Conservation (phyloP, 2,329 filamentous ascomycete species). For the Zymoseptoria brevis region DNA sequence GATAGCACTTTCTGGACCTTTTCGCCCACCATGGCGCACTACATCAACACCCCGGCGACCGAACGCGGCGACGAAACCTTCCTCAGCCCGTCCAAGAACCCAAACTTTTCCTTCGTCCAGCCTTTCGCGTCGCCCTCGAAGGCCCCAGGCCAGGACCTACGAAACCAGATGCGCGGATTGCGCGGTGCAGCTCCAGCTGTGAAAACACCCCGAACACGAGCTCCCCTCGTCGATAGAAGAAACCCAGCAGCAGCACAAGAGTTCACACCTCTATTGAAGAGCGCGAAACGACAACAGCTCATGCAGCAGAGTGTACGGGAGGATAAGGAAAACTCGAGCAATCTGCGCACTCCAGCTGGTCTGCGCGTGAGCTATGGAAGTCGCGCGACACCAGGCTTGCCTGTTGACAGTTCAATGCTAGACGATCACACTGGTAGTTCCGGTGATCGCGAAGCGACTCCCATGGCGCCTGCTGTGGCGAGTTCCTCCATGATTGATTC, state of each 20-base stretch:
- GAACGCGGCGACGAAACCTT: slow-evolving; percentile 78
- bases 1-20: background rate
- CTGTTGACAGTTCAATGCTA: slow-evolving; percentile 67
- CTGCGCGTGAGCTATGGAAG: slow-evolving; percentile 53
- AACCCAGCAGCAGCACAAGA: slow-evolving; percentile 57
- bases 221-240: slow-evolving; percentile 61
- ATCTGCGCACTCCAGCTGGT: slow-evolving; percentile 58
- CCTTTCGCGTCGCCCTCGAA: slow-evolving; percentile 78
- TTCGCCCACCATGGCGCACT: slow-evolving; percentile 35
- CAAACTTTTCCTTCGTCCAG: slow-evolving; percentile 79
- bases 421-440: slow-evolving; percentile 55
- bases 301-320: slow-evolving; percentile 30
- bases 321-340: slow-evolving; percentile 37
- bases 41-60: slow-evolving; percentile 79
- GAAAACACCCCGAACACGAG: slow-evolving; percentile 63
- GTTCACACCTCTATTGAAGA: slow-evolving; percentile 90
- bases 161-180: slow-evolving; percentile 66
- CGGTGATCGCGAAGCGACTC: slow-evolving; percentile 57
- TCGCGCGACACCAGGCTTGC: slow-evolving; percentile 62
- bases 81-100: slow-evolving; percentile 48
- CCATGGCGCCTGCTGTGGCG: slow-evolving; percentile 59
- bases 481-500: slow-evolving; percentile 69
- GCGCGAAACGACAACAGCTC: slow-evolving; percentile 61
- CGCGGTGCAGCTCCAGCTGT: slow-evolving; percentile 31
- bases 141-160: slow-evolving; percentile 57